Evolutionary conservation across 2,329 filamentous ascomycete genomes (phyloP), one percentile per base, ranked within the genome.

Genomic region (Colletotrichum sp.): DNA sequence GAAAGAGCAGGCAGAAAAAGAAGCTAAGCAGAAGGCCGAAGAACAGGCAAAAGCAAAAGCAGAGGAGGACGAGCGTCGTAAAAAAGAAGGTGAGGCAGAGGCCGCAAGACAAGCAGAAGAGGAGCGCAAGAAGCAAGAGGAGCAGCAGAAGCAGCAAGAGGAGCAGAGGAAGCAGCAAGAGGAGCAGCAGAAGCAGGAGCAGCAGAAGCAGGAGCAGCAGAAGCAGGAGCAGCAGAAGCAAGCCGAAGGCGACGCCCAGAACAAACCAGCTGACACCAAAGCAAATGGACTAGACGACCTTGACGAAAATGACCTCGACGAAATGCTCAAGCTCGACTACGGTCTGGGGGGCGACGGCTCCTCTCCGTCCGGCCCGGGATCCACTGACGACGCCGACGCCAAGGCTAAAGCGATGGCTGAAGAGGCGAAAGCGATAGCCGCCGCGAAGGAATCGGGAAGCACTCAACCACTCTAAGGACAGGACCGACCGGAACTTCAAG

Each of bases 1-100:
- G 9, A 72, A 78, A n/a, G 72, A 63, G 57, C 28, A n/a, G 59
- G 72, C 64, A 21, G 65, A 71, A 68, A 75, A 78, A 18, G 76
- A 62, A 12, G 68, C 44, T 26, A 72, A 79, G 60, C 70, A 72
- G 57, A 72, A 78, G 71, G 57, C 62, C 24, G 62, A 32, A 39
- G 60, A 72, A 18, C 70, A 73, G 32, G 66, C 66, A 13, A 71
- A 72, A 49, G 66, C 70, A 32, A 75, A 60, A 28, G 49, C 12
- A 4, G 62, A 75, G 18, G 69, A 75, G 44, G 52, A 72, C 30
- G 36, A 71, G 26, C 44, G 68, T 28, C 66, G 67, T 30, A 75
- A 72, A 36, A 75, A 67, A 52, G 13, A 75, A 52, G 69, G 30
- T 8, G 62, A 75, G 32, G 62, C 71, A n/a, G n/a, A 74, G 59